These are phyloP conservation scores for Moniliophthora roreri DNA, from an alignment of 1,284 basidiomycete species.

Conservation along the genomic window DNA sequence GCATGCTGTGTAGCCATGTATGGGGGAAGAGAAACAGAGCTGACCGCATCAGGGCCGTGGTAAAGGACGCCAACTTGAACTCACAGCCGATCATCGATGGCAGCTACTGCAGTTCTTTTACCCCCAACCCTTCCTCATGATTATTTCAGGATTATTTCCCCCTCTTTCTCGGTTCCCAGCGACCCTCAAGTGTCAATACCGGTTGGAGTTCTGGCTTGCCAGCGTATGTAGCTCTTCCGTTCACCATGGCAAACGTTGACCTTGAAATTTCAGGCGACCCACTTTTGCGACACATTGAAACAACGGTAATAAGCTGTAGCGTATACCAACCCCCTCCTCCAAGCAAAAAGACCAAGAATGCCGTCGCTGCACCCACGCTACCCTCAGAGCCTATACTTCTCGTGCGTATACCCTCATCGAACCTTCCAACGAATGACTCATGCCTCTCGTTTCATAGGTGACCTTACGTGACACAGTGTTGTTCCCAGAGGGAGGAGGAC, in stretches of 20 bases:
- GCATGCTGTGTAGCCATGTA: too few relatives aligned
- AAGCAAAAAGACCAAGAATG: constrained; percentile 53
- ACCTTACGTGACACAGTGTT: constrained; percentile 82
- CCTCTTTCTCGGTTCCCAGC: constrained; percentile 52
- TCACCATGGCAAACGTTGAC: constrained; percentile 14
- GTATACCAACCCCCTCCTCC: constrained; percentile 41
- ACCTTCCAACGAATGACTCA: too few relatives aligned
- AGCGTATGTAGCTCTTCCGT: constrained; percentile 48
- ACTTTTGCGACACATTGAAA: constrained; percentile 53
- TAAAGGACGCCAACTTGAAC: not conserved
- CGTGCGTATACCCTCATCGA: too few relatives aligned
- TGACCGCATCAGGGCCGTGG: too few relatives aligned
- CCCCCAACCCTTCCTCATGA: constrained; percentile 46
- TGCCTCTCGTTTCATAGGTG: constrained; percentile 36
- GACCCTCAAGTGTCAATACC: constrained; percentile 54
- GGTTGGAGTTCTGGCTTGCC: constrained; percentile 71
- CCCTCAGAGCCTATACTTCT: constrained; percentile 48
- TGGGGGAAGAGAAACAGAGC: too few relatives aligned
- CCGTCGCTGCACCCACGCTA: constrained; percentile 45
- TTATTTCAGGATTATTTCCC: constrained; percentile 66
- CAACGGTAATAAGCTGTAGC: constrained; percentile 49
- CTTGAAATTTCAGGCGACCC: constrained; percentile 54
- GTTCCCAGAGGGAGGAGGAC: constrained; percentile 89
- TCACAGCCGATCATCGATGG: not conserved
- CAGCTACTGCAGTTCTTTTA: constrained; percentile 24